Conservation (phyloP, 73 alveolate genomes). For the Blepharisma japonicum region DNA sequence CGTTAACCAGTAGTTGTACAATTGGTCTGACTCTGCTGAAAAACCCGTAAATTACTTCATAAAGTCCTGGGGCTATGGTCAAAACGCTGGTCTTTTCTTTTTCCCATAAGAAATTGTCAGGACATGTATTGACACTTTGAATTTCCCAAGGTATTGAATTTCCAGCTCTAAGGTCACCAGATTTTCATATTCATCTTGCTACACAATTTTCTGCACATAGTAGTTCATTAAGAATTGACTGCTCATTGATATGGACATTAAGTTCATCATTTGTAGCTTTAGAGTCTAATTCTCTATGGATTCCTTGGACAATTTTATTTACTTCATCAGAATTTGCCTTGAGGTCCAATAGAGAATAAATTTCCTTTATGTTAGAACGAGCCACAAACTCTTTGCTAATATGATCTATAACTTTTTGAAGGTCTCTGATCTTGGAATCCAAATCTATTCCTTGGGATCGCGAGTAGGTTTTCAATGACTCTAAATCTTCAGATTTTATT, state of each 20-base stretch:
- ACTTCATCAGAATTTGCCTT: slow-evolving; percentile 57
- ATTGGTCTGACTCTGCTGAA: slow-evolving; percentile 63
- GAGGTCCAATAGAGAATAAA: slow-evolving; percentile 57
- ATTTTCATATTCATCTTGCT: slow-evolving; percentile 96
- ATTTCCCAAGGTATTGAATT: slow-evolving; percentile 92
- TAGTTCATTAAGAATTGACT: slow-evolving; percentile 81
- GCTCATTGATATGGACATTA: slow-evolving; percentile 62
- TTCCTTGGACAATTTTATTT: slow-evolving; percentile 44
- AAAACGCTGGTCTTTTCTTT: slow-evolving; percentile 74
- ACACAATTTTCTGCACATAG: slow-evolving; percentile 84
- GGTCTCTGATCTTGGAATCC: slow-evolving; percentile 37
- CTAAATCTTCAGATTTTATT: slow-evolving; percentile 29
- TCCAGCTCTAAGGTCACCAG: slow-evolving; percentile 80
- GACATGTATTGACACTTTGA: slow-evolving; percentile 87
- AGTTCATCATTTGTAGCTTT: slow-evolving; percentile 58
- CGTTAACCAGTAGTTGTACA: slow-evolving; percentile 71
- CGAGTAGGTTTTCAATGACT: not conserved
- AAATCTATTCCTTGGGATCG: slow-evolving; percentile 33
- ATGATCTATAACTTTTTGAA: slow-evolving; percentile 71
- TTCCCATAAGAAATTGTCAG: slow-evolving; percentile 93
- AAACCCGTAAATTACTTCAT: slow-evolving; percentile 73
- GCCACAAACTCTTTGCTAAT: slow-evolving; percentile 74
- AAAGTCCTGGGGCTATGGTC: slow-evolving; percentile 88
- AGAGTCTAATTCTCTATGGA: slow-evolving; percentile 56
- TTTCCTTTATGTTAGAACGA: slow-evolving; percentile 73